Evolutionary conservation across 108 stramenopile species (phyloP), one percentile per base, ranked within the genome.

Genomic region (Seminavis robusta): DNA sequence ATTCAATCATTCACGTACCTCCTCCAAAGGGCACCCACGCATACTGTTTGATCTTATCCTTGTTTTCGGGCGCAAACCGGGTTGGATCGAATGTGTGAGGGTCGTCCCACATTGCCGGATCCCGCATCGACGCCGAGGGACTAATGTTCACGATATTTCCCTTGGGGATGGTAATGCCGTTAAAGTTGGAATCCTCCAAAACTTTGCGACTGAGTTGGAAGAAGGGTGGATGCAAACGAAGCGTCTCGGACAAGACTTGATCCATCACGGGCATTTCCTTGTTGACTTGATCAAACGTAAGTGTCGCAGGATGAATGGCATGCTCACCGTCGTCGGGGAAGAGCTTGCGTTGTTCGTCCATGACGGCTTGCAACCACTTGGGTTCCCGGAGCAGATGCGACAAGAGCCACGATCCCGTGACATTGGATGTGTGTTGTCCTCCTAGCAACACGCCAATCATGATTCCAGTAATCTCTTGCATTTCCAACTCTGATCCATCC

Each of bases 391-490:
- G 27, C 44, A 80, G 61, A 38, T 70, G 39, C 6, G 80, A 13
- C 8, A 74, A 27, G 7, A 75, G 56, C 86, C 86, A 88, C 1
- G 81, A 80, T 43, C 74, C 70, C 13, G 83, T 81, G 51, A 88
- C 82, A 48, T 74, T 71, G 11, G 73, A 76, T 4, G 86, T 88
- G 74, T 88, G 86, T 81, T 88, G 86, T 9, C 86, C 86, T 17
- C 83, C 86, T 42, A 88, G 81, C 47, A 88, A 76, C 19, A 84
- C 61, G 1, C 83, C 86, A 52, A 85, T 74, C 41, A 88, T 48
- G 47, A 88, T 43, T 16, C 86, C 86, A 26, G 77, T 74, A 47
- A 88, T 61, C 67, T 88, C 75, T 31, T 75, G 66, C 29, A 71
- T 72, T 10, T 76, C 78, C 59, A 67, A 38, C 33, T 17, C 37